Evolutionary conservation across 1,139 yeast species (phyloP).

Genomic region (Blastobotrys persicus): DNA sequence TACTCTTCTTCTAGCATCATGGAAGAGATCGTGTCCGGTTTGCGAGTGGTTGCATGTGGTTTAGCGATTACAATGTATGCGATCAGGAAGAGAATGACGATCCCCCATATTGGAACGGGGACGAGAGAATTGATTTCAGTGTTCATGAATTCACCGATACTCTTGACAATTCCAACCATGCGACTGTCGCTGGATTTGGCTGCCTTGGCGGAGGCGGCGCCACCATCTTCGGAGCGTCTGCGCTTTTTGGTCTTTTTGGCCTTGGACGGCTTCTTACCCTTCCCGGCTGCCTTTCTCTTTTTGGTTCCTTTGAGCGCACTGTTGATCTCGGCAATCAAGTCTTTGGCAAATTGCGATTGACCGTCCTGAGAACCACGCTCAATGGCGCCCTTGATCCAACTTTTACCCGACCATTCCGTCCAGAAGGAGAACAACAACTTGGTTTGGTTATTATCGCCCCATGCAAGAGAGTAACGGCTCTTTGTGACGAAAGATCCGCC

Average conservation of each 20-base stretch:
- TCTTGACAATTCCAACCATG: not conserved
- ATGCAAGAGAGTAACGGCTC: conserved; percentile 61
- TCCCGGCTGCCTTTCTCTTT: conserved; percentile 35
- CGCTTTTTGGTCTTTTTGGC: conserved; percentile 15
- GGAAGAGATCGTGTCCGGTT: conserved; percentile 15
- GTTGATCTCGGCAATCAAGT: conserved; percentile 58
- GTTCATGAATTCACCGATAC: conserved; percentile 5
- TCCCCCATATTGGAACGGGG: conserved; percentile 25
- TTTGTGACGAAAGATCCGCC: conserved; percentile 78
- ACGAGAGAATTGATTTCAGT: conserved; percentile 14
- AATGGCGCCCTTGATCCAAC: conserved; percentile 87
- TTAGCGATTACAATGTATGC: conserved; percentile 27
- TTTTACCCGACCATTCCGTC: conserved; percentile 89
- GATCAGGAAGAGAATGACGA: conserved; percentile 20
- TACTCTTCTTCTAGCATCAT: conserved; percentile 52
- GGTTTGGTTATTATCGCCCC: conserved; percentile 76
- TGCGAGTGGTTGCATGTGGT: conserved; percentile 11
- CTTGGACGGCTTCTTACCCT: conserved; percentile 5
- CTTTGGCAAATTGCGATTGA: conserved; percentile 67
- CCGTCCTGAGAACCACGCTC: conserved; percentile 94
- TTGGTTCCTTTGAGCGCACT: conserved; percentile 40
- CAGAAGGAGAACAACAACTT: conserved; percentile 60
- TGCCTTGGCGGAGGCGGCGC: not conserved
- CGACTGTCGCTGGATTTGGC: not conserved
- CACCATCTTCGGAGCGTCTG: not conserved